Evolutionary conservation across 2,329 filamentous ascomycete genomes (phyloP).

Genomic region (Lachnellula willkommii): DNA sequence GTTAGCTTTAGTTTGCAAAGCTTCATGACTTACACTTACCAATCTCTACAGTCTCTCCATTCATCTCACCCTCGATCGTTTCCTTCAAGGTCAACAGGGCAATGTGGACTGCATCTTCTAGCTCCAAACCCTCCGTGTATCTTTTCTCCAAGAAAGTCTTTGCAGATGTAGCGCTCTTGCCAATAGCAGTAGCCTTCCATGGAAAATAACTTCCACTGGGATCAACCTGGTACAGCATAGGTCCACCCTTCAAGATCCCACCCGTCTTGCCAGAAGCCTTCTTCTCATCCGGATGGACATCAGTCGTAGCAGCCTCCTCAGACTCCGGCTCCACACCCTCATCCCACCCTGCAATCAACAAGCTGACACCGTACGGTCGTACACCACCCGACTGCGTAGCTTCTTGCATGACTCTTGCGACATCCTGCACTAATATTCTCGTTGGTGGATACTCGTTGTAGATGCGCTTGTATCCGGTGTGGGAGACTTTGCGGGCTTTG

Average conservation of each 20-base stretch:
- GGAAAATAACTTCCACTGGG: slow-evolving; percentile 98
- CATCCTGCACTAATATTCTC: slow-evolving; percentile 97
- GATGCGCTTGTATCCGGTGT: slow-evolving; percentile 98
- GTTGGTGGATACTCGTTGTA: slow-evolving; percentile 99
- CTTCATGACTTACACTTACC: slow-evolving; percentile 49
- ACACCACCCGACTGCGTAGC: slow-evolving; percentile 98
- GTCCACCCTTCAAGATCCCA: slow-evolving; percentile 89
- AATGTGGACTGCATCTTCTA: slow-evolving; percentile 98
- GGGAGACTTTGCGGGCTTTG: slow-evolving; percentile 95
- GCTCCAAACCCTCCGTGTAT: slow-evolving; percentile 93
- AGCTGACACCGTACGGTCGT: slow-evolving; percentile 89
- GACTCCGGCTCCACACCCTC: slow-evolving; percentile 88
- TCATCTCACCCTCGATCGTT: slow-evolving; percentile 99
- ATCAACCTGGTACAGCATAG: slow-evolving; percentile 97
- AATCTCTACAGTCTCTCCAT: slow-evolving; percentile 96
- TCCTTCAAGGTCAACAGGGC: slow-evolving; percentile 95
- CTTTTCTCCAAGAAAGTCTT: slow-evolving; percentile 99
- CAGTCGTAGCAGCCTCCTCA: slow-evolving; percentile 51
- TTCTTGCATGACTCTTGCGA: slow-evolving; percentile 97
- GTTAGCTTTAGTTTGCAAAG: slow-evolving; percentile 18
- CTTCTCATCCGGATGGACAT: slow-evolving; percentile 62
- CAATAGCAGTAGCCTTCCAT: slow-evolving; percentile 98
- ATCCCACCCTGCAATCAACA: slow-evolving; percentile 96
- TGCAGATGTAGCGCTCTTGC: slow-evolving; percentile 95
- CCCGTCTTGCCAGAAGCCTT: slow-evolving; percentile 81